These are phyloP conservation scores for Zygoascus tannicola DNA, from an alignment of 805 yeast genomes.

Conservation along the genomic window DNA sequence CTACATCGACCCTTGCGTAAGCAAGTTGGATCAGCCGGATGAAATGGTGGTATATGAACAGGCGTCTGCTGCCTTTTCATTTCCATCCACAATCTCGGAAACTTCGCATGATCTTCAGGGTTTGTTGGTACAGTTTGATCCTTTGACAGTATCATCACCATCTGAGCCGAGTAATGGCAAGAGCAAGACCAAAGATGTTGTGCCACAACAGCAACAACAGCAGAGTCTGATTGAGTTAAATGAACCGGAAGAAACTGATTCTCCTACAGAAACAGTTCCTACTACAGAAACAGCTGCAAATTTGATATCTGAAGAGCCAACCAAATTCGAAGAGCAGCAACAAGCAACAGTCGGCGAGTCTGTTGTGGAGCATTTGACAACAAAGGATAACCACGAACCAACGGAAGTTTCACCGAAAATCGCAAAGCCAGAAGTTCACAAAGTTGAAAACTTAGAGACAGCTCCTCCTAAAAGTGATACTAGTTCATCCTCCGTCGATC, in stretches of 20 bases:
- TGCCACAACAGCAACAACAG: background rate
- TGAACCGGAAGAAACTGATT: background rate
- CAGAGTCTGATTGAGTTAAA: background rate
- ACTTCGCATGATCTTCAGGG: conserved; percentile 14
- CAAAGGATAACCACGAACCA: background rate
- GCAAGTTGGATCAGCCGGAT: background rate
- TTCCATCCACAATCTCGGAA: conserved; percentile 4
- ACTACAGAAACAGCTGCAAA: too few species aligned
- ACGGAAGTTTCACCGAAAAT: background rate
- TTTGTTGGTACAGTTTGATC: conserved; percentile 21
- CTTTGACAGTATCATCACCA: conserved; percentile 9
- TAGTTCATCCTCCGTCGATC: background rate
- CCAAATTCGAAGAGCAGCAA: background rate
- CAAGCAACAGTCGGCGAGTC: background rate
- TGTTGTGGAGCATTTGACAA: background rate
- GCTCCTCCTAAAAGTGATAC: background rate
- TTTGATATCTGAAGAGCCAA: background rate
- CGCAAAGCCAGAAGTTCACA: background rate
- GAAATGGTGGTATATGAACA: background rate
- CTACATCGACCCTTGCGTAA: conserved; percentile 6
- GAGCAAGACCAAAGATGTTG: background rate
- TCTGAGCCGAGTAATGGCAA: background rate
- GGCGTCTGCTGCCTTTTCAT: conserved; percentile 1
- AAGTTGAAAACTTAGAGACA: background rate
- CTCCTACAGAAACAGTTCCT: background rate